Evolutionary conservation across 768 basidiomycete species (phyloP).

Genomic region (Macrolepiota fuliginosa): DNA sequence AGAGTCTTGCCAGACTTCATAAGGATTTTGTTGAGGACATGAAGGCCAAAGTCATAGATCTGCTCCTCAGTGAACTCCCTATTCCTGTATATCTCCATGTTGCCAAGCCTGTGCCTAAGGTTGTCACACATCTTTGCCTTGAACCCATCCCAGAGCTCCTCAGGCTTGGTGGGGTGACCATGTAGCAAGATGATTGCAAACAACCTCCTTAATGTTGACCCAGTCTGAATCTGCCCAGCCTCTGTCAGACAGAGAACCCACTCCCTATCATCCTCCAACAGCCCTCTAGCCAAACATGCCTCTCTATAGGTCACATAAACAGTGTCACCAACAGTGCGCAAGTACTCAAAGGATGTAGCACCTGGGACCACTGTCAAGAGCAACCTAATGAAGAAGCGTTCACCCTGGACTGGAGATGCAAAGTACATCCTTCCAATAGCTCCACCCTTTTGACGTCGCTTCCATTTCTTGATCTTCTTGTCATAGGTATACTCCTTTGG

Average conservation of each 20-base stretch:
- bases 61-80: slow-evolving; percentile 22
- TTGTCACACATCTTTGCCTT: slow-evolving; percentile 39
- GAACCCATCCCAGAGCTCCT: slow-evolving; percentile 37
- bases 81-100: slow-evolving; percentile 13
- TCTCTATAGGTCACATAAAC: slow-evolving; percentile 30
- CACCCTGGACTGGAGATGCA: slow-evolving; percentile 32
- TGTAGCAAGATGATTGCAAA: slow-evolving; percentile 37
- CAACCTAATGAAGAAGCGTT: slow-evolving; percentile 38
- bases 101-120: slow-evolving; percentile 16
- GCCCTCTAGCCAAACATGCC: slow-evolving; percentile 38
- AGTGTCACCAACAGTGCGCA: slow-evolving; percentile 18
- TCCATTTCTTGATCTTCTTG: slow-evolving; percentile 24
- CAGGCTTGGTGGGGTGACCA: slow-evolving; percentile 28
- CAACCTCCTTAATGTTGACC: slow-evolving; percentile 28
- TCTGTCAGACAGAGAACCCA: slow-evolving; percentile 39
- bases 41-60: slow-evolving; percentile 40
- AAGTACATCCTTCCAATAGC: slow-evolving; percentile 42
- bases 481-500: slow-evolving; percentile 20
- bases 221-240: slow-evolving; percentile 37
- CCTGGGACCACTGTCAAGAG: slow-evolving; percentile 39
- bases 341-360: slow-evolving; percentile 24
- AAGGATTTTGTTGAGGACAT: slow-evolving; percentile 25
- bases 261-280: slow-evolving; percentile 48
- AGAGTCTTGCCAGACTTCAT: slow-evolving; percentile 22
- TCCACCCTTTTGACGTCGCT: slow-evolving; percentile 20